These are phyloP conservation scores for Leccinum fibrillosum DNA, from an alignment of 768 basidiomycete species.

Conservation along the genomic window DNA sequence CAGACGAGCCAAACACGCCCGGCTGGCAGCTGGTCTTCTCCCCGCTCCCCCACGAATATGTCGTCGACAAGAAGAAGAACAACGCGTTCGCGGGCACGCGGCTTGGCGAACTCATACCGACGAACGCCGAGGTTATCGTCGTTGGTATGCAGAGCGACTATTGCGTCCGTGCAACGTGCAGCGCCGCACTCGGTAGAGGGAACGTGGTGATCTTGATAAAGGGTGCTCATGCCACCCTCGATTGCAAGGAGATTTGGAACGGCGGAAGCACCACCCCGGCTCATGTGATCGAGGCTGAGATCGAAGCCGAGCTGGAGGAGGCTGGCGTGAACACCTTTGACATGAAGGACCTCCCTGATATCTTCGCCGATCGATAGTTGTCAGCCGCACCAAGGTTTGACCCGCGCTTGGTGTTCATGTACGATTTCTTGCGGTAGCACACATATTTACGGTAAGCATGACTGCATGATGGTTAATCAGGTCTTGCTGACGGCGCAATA, in stretches of 20 bases:
- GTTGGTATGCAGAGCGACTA: conserved; percentile 70
- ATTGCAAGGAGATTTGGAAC: conserved; percentile 59
- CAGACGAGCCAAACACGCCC: conserved; percentile 51
- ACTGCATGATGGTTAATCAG: not conserved
- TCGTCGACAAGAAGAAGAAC: conserved; percentile 67
- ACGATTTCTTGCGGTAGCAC: not conserved
- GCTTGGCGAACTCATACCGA: conserved; percentile 47
- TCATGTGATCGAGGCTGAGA: conserved; percentile 49
- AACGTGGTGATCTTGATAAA: conserved; percentile 63
- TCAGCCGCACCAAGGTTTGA: not conserved
- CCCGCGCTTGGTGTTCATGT: not conserved
- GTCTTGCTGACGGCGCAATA: not conserved
- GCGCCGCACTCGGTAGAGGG: conserved; percentile 56
- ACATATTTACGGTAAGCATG: conserved; percentile 13
- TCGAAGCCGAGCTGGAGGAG: conserved; percentile 67
- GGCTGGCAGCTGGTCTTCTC: conserved; percentile 64
- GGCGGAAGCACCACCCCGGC: conserved; percentile 56
- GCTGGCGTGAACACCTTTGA: conserved; percentile 63
- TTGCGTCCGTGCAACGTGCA: conserved; percentile 55
- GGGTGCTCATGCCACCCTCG: conserved; percentile 67
- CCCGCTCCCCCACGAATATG: conserved; percentile 47
- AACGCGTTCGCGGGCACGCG: conserved; percentile 64
- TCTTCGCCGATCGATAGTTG: conserved; percentile 55
- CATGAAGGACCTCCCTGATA: conserved; percentile 58
- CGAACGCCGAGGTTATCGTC: conserved; percentile 59